Evolutionary conservation across 179 eudicot species (phyloP).

Genomic region (Silene coronaria): DNA sequence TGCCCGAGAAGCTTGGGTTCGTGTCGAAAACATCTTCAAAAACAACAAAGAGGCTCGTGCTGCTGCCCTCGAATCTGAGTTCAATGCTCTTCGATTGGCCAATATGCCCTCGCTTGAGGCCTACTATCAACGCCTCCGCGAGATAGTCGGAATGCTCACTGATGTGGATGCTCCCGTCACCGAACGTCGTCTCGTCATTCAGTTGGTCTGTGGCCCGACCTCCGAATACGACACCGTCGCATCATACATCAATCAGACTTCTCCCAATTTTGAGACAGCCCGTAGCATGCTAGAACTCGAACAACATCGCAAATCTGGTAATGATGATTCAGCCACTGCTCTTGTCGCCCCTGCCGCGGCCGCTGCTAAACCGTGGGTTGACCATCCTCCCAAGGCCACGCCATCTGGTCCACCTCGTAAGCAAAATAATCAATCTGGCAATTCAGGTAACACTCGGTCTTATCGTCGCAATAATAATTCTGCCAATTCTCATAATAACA

Average conservation of each 20-base stretch:
- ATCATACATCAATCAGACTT: too few relatives aligned
- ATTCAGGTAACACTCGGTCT: background rate
- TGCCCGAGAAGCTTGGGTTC: background rate
- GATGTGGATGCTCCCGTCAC: background rate
- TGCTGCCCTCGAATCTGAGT: background rate
- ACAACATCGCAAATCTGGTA: background rate
- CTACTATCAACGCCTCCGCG: background rate
- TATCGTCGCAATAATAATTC: background rate
- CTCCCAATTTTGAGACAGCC: background rate
- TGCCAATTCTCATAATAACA: background rate
- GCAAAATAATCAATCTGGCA: background rate
- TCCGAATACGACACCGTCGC: background rate
- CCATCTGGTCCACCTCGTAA: background rate
- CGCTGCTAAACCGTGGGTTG: background rate
- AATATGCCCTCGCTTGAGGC: background rate
- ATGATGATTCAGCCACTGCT: background rate
- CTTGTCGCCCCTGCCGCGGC: background rate
- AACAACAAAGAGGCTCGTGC: background rate
- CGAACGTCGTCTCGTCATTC: too few relatives aligned
- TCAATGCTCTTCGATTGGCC: too few relatives aligned
- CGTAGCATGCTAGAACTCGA: background rate
- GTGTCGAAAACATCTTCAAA: background rate
- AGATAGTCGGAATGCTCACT: background rate
- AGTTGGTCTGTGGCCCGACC: background rate
- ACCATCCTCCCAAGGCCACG: background rate